phyloP scores from a whole-genome alignment of 2,329 filamentous ascomycete genomes.

The Emydomyces testavorans region DNA sequence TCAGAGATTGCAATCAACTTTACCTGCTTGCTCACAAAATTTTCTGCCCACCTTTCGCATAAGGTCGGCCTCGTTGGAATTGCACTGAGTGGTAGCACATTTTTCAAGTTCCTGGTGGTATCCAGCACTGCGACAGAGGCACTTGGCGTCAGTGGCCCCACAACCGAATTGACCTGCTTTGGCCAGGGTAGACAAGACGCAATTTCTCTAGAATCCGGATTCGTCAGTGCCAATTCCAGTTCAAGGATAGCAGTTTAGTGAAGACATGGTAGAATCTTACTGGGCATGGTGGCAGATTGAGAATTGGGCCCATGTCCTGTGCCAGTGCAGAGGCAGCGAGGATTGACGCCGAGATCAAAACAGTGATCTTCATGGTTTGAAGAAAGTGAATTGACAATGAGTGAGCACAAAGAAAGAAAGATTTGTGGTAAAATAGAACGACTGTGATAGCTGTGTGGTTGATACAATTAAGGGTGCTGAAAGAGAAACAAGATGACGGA shows the following conservation, averaged over 20 bases:
- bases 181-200: conserved; percentile 8
- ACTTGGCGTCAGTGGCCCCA: background rate
- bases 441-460: background rate
- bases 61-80: conserved; percentile 5
- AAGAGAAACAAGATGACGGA: background rate
- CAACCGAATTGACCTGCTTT: conserved; percentile 12
- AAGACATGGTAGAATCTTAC: background rate
- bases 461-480: background rate
- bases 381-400: background rate
- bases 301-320: conserved; percentile 7
- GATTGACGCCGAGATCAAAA: background rate
- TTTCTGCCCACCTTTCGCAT: conserved; percentile 10
- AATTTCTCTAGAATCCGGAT: conserved; percentile 9
- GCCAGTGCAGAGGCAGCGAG: conserved; percentile 5
- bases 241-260: background rate
- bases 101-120: conserved; percentile 11
- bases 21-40: conserved; percentile 12
- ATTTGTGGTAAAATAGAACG: background rate
- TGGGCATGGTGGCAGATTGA: conserved; percentile 6
- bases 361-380: conserved; percentile 7
- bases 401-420: background rate
- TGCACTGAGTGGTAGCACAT: conserved; percentile 12
- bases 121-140: conserved; percentile 12
- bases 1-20: no score
- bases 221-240: background rate